Base-by-base conservation (phyloP, 2,329 filamentous ascomycete genomes). In the Penicillium sp. region DNA sequence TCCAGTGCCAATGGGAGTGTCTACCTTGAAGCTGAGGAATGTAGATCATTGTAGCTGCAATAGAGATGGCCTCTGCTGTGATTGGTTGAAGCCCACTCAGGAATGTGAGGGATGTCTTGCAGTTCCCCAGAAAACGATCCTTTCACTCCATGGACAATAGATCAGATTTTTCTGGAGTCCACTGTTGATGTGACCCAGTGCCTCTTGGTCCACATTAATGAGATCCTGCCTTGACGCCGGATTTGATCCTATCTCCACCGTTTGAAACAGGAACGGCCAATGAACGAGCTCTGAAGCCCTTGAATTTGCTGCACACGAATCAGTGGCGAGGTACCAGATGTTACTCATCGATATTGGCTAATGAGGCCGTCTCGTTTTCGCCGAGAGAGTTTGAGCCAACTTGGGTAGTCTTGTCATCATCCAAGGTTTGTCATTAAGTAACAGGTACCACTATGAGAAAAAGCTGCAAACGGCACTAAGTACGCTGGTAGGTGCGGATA, bases 401-500 rank as follows among this genome's bases (percentile, higher is more conserved):
- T 46, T 35, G 45, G 43, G 35, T 57, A 60, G 54, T 63, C 59
- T 58, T 55, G 50, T 33, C 55, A 53, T 63, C 63, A 64, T 62
- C 55, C 59, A 62, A 31, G 59, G 52, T 26, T 58, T 45, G 16
- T 26, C 16, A 24, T 44, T 47, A 27, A 27, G 26, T 50, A 47
- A 51, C 43, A 64, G 61, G 58, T 35, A 66, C 60, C 13, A 26
- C 21, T 43, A 10, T 24, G 24, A 27, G 48, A 24, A 14, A n/a
- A 53, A 29, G 29, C 57, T 48, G 64, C 61, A 64, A 59, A 24
- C 63, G 57, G 60, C 37, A 56, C 58, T 43, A 33, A 48, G 48
- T 37, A 39, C 5, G 9, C 7, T 22, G 37, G 5, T 19, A 27
- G 37, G 22, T 21, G 19, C 5, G 19, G 10, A 19, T 6, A 19